These are phyloP conservation scores for Choanephora cucurbitarum DNA, from an alignment of 371 early-diverging fungal genomes.

Conservation along the genomic window DNA sequence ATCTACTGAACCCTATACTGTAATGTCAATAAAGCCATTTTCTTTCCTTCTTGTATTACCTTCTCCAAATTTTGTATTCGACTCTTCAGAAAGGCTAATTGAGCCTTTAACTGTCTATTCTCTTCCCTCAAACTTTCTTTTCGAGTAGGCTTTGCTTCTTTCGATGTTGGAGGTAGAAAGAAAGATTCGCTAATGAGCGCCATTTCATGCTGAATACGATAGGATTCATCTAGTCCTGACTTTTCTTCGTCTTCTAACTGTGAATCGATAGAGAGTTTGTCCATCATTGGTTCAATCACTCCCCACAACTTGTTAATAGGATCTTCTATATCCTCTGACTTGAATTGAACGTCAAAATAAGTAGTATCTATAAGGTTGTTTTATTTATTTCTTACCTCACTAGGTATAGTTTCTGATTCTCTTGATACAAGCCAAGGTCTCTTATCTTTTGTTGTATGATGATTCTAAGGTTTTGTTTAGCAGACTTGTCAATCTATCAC, in stretches of 20 bases:
- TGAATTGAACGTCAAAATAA: background rate
- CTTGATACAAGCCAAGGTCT: too few relatives aligned
- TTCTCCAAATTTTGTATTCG: conserved; percentile 70
- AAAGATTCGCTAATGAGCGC: conserved; percentile 57
- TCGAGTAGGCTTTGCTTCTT: background rate
- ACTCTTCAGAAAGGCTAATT: conserved; percentile 61
- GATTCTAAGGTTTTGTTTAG: too few relatives aligned
- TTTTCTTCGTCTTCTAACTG: conserved; percentile 8
- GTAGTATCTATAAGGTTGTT: background rate
- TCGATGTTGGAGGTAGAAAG: conserved; percentile 36
- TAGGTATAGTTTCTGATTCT: too few relatives aligned
- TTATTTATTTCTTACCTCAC: too few relatives aligned
- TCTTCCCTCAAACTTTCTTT: conserved; percentile 42
- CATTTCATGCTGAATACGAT: conserved; percentile 21
- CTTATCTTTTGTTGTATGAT: too few relatives aligned
- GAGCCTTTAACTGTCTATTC: conserved; percentile 68
- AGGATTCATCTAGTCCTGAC: background rate
- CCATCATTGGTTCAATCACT: conserved; percentile 72
- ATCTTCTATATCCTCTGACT: conserved; percentile 57
- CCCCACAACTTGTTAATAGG: conserved; percentile 87
- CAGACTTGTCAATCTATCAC: too few relatives aligned
- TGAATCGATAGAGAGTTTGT: conserved; percentile 61
- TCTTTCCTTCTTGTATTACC: conserved; percentile 30
- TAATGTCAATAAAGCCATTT: background rate
- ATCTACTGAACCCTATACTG: conserved; percentile 63